Conservation (phyloP, 2,329 filamentous ascomycete genomes). For the Talaromyces sp. region DNA sequence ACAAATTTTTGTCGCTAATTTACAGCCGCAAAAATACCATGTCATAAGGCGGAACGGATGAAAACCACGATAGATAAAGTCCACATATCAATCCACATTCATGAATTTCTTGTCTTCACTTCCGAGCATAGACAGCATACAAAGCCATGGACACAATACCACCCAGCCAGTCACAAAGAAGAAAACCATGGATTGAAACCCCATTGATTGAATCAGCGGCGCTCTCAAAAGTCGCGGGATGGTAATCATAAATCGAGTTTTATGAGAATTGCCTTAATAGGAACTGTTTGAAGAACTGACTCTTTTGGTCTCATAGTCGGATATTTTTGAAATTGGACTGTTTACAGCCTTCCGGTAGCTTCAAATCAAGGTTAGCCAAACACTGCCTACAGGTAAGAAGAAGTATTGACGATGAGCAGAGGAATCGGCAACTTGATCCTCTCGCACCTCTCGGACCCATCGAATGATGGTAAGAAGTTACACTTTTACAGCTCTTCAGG, state of each 20-base stretch:
- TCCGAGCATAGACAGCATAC: background rate
- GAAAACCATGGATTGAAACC: conserved; percentile 39
- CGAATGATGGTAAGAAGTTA: conserved; percentile 32
- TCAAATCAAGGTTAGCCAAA: conserved; percentile 61
- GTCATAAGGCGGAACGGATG: background rate
- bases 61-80: background rate
- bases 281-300: background rate
- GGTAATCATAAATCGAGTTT: conserved; percentile 25
- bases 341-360: conserved; percentile 75
- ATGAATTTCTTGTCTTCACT: too few relatives aligned
- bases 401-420: conserved; percentile 20
- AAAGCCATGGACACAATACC: conserved; percentile 2
- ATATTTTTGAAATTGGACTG: conserved; percentile 79
- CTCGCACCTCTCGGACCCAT: conserved; percentile 24
- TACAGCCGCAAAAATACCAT: background rate
- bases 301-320: conserved; percentile 47
- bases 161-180: conserved; percentile 4
- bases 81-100: background rate
- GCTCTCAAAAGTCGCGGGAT: conserved; percentile 38
- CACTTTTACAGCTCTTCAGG: conserved; percentile 76
- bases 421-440: conserved; percentile 39
- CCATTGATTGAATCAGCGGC: conserved; percentile 37
- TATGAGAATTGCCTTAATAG: background rate
- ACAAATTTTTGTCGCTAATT: background rate
- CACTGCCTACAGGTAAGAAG: too few relatives aligned